A percentile compares a stretch with the other conserved stretches of the same genome.
These are phyloP conservation scores for Meira miltonrushii DNA, from an alignment of 1,284 basidiomycete species.

Conservation along the genomic window DNA sequence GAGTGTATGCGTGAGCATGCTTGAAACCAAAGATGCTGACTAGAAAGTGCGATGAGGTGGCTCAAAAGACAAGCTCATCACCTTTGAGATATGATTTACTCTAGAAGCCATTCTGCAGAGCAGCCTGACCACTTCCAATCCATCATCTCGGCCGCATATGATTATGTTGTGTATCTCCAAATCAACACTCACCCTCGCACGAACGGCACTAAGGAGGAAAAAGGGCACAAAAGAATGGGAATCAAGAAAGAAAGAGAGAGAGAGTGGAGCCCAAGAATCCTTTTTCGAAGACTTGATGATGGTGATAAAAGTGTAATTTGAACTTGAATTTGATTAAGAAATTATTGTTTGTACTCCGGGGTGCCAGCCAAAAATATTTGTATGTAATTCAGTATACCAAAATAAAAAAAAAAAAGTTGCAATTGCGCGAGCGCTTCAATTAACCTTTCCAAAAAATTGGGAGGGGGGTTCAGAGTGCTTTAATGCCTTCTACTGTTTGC, in stretches of 20 bases:
- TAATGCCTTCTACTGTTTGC: no score
- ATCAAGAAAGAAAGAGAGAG: not conserved
- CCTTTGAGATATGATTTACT: not conserved
- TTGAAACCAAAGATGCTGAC: slow-evolving; percentile 14
- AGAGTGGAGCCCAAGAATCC: slow-evolving; percentile 1
- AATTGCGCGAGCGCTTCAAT: not conserved
- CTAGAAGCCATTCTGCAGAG: not conserved
- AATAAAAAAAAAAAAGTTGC: slow-evolving; percentile 6
- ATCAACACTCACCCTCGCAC: slow-evolving; percentile 1
- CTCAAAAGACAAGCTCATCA: no score
- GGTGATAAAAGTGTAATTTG: no score
- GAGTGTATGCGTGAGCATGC: not conserved
- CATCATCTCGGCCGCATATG: not conserved
- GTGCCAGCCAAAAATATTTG: not conserved
- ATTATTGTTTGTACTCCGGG: not conserved
- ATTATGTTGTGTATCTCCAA: not conserved
- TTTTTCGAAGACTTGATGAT: not conserved
- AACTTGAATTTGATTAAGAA: no score
- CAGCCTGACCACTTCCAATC: not conserved
- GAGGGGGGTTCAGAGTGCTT: no score
- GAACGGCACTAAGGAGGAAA: not conserved
- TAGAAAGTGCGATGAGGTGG: not conserved
- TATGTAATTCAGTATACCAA: slow-evolving; percentile 4
- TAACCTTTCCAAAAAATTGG: not conserved
- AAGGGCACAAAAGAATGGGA: not conserved